Base-by-base conservation (phyloP, 2,329 filamentous ascomycete species). In the Cephalotrichum gorgonifer region DNA sequence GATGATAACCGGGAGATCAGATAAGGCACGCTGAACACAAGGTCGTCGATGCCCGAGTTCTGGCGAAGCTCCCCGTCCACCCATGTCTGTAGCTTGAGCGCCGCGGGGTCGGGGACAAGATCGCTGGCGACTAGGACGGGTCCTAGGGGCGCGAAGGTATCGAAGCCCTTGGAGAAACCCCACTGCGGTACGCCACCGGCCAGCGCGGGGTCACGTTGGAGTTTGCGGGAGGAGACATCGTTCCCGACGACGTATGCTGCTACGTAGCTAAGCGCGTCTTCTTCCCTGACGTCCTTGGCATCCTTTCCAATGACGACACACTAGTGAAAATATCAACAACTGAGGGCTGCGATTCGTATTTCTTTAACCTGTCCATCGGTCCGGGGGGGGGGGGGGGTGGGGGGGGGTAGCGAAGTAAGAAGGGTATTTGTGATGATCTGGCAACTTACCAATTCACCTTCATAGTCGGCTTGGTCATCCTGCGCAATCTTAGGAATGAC, bases 211-310 rank as follows among this genome's bases (percentile, higher is more conserved):
- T 74, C 76, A 54, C 75, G 71, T 64, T 88, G 84, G 81, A 84
- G 88, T 55, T 87, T 83, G 35, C 86, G 79, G 65, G 88, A 85
- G 7, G 82, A 87, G 17, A 91, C 76, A 61, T 91, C 86, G 63
- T 91, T 86, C 48, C 85, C 84, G 31, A 86, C 75, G 2, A 81
- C 73, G 60, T 89, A 90, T 4, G 86, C 86, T 2, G 88, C 69
- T 3, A 90, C 82, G 57, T 86, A 82, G 47, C 82, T 68, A 14
- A 89, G 68, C 0, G 86, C 86, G 20, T 77, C 64, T 2, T 70
- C 69, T 64, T 85, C 81, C 1, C 78, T 62, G 12, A 90, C 80
- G 59, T 88, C 74, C 41, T 69, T 66, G 52, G 80, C 83, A 51
- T 75, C 68, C 62, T 81, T 83, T 17, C 85, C 84, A 53, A 90